Evolutionary conservation across 2,329 filamentous ascomycete species (phyloP).

Genomic region (Colletotrichum sp.): DNA sequence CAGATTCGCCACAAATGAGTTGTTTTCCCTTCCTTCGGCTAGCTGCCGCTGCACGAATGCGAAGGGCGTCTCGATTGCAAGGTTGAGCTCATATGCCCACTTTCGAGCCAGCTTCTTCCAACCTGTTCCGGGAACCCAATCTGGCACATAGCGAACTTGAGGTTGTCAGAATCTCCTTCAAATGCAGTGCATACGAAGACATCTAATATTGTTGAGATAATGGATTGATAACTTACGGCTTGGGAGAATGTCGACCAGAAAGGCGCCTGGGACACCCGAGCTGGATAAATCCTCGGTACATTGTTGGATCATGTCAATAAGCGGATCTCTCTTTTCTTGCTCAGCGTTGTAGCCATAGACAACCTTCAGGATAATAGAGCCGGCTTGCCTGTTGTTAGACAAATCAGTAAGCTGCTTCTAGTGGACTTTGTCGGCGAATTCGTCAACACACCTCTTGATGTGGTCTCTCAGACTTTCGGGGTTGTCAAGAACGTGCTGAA

Average conservation of each 20-base stretch:
- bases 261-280: conserved; percentile 13
- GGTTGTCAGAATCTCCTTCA: neutral
- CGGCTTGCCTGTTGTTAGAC: conserved; percentile 17
- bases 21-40: neutral
- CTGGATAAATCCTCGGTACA: conserved; percentile 10
- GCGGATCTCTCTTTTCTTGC: conserved; percentile 1
- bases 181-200: neutral
- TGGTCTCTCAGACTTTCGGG: neutral
- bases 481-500: neutral
- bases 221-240: neutral
- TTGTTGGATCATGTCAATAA: conserved; percentile 15
- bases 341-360: conserved; percentile 20
- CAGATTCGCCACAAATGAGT: neutral
- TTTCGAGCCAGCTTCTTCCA: conserved; percentile 16
- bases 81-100: neutral
- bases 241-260: conserved; percentile 19
- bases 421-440: neutral
- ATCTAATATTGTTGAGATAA: fast-evolving
- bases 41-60: conserved; percentile 26
- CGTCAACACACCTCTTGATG: neutral
- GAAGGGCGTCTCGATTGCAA: conserved; percentile 10
- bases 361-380: conserved; percentile 13
- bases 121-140: conserved; percentile 19
- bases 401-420: neutral
- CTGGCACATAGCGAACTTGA: conserved; percentile 27